Evolutionary conservation across 371 early-diverging fungal genomes (phyloP), one percentile per base, ranked within the genome.

Genomic region (Coemansia sp.): DNA sequence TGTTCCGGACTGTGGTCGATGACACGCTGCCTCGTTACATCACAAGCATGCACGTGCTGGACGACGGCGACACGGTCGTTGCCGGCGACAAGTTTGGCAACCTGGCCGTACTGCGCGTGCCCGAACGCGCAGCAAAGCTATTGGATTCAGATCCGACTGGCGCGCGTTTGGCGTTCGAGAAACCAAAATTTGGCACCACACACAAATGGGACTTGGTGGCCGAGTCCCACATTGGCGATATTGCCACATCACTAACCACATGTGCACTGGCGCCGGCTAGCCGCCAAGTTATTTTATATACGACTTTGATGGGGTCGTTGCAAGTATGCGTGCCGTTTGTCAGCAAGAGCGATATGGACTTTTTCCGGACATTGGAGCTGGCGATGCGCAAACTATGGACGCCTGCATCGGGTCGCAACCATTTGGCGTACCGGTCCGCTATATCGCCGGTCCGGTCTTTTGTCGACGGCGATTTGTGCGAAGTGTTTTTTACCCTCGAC

Each of bases 11-110:
- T 1, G 91, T 95, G 84, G 95, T 96, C 26, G 97, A 97, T 74
- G 99, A 99, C 79, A 86, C 92, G n/a, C 72, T 87, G n/a, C 92
- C 93, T 46, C 88, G 97, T 48, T 94, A 90, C 89, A 85, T 90
- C 58, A 93, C 96, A 21, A 80, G 87, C 40, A 82, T 90, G 4
- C 69, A 84, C 7, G 88, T 92, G 88, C 71, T 96, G 17, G 98
- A 97, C 11, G 67, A 66, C 78, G 94, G 94, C 69, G 93, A 97
- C 69, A 97, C 99, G 4, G 85, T 95, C 0, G 94, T 88, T 1
- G 92, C 88, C 23, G 96, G 92, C 11, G 99, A 99, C 85, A 95
- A 96, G 80, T 98, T 98, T 84, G 99, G 99, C 28, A 95, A 94
- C 67, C 80, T 99, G 39, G 89, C 87, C 68, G 89, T 94, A 12